Conservation (phyloP, 73 alveolate species). For the Blepharisma stoltei region DNA sequence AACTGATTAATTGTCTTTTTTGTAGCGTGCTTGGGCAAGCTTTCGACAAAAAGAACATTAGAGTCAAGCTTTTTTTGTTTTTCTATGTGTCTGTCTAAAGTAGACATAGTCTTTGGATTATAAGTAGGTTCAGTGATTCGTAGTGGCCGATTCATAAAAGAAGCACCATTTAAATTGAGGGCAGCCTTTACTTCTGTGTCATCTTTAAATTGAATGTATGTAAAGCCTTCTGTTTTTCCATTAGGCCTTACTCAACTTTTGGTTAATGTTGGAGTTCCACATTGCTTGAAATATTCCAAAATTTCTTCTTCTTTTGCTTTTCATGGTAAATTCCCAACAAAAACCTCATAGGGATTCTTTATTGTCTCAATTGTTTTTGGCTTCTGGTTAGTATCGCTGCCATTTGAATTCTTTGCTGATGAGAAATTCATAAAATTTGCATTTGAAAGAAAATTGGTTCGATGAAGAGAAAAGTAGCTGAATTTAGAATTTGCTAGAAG, state of each 20-base stretch:
- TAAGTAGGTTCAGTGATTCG: neutral
- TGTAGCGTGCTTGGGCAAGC: conserved; percentile 64
- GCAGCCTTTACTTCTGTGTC: conserved; percentile 64
- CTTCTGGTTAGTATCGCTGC: too few relatives aligned
- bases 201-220: conserved; percentile 67
- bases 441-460: too few relatives aligned
- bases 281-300: conserved; percentile 47
- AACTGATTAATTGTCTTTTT: conserved; percentile 67
- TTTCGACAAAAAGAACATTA: conserved; percentile 76
- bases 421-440: too few relatives aligned
- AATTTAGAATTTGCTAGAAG: too few relatives aligned
- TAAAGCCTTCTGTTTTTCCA: conserved; percentile 76
- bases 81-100: neutral
- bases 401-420: too few relatives aligned
- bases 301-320: conserved; percentile 64
- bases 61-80: conserved; percentile 24
- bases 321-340: conserved; percentile 25
- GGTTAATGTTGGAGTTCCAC: conserved; percentile 56
- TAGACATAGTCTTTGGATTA: neutral
- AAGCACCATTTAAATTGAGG: conserved; percentile 47
- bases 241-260: conserved; percentile 57
- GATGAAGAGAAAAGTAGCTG: too few relatives aligned
- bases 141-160: neutral
- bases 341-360: neutral
- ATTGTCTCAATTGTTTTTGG: too few relatives aligned